Base-by-base conservation (phyloP, 768 basidiomycete genomes). In the Termitomyces sp. region DNA sequence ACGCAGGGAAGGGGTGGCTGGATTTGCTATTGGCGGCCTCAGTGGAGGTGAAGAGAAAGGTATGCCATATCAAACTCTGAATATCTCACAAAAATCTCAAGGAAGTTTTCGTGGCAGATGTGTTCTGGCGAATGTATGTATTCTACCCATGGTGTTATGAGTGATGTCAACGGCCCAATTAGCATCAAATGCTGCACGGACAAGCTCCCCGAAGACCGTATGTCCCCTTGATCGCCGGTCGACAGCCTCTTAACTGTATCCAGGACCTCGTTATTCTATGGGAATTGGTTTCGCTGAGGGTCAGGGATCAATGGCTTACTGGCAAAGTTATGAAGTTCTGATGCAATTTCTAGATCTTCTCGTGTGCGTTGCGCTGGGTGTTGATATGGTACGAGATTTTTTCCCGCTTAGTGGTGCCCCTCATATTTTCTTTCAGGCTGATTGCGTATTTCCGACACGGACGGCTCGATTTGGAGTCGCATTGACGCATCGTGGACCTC, bases 11-110 rank as follows among this genome's bases (percentile, higher is more conserved):
- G 72, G 72, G n/a, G 84, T 95, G 3, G 84, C 91, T n/a, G 93
- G 94, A 1, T 95, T 89, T 68, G 93, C 93, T 8, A 89, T 96
- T 55, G 94, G 93, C 23, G 93, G 93, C 2, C 74, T 96, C 9
- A 93, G 90, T 61, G 93, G 93, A 23, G 93, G 93, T 14, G 93
- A 96, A 76, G 91, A 86, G 69, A 94, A 95, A 82, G 91, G 91
- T 86, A 57, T 34, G 71, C 59, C 28, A 51, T 17, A 48, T 27
- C 23, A 28, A 55, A 42, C 25, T 42, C 16, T 23, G 37, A 32
- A 25, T 40, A 7, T 30, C 28, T 43, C 4, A 30, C 12, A 47
- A 56, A 49, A 5, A 39, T 19, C 34, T 46, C 49, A 39, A 11
- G 21, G 27, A 45, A 12, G 17, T 40, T 40, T 30, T 19, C n/a